Conservation (phyloP, 2,329 filamentous ascomycete species). For the Fusarium graminum region DNA sequence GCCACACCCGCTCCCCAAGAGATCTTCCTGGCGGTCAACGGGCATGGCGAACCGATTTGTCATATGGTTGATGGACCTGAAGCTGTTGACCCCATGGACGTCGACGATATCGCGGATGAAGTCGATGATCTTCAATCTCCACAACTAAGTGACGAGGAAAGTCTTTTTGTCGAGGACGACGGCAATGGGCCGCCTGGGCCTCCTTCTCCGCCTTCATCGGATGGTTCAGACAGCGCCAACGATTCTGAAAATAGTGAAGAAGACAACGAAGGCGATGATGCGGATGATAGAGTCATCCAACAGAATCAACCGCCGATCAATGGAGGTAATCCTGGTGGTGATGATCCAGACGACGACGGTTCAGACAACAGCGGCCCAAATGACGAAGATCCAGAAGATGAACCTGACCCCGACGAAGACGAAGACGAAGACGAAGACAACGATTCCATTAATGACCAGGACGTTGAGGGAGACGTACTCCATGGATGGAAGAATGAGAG, state of each 20-base stretch:
- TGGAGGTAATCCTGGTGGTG: background rate
- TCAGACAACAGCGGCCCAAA: background rate
- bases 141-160: background rate
- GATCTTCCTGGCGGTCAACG: conserved; percentile 1
- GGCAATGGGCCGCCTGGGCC: background rate
- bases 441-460: background rate
- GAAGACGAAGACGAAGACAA: background rate
- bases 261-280: background rate
- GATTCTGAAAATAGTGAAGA: background rate
- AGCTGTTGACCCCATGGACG: conserved; percentile 8
- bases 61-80: background rate
- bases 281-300: background rate
- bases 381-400: background rate
- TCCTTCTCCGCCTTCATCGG: conserved; percentile 2
- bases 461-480: background rate
- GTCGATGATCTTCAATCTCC: background rate
- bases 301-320: no score
- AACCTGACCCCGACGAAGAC: background rate
- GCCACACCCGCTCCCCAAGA: background rate
- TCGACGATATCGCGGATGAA: background rate
- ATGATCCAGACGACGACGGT: background rate
- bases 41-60: background rate
- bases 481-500: background rate
- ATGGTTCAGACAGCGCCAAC: background rate
- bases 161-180: background rate